These are phyloP conservation scores for Ophiostoma tasmaniense DNA, from an alignment of 2,329 filamentous ascomycete genomes.

Conservation along the genomic window DNA sequence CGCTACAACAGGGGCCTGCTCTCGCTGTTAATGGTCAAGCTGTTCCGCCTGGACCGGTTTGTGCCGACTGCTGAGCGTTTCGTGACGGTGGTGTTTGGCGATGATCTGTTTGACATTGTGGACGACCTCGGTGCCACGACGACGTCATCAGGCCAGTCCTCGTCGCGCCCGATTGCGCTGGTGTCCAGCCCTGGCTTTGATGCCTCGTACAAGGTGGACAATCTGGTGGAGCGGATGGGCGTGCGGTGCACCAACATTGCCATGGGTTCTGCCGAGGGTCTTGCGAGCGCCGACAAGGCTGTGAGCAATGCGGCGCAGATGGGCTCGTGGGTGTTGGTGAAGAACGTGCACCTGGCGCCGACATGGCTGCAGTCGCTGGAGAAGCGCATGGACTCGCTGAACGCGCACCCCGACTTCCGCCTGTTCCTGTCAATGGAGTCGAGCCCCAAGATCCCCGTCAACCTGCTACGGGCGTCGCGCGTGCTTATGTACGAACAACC, in stretches of 20 bases:
- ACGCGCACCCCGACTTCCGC: conserved; percentile 85
- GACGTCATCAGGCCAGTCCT: conserved; percentile 73
- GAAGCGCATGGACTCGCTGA: conserved; percentile 91
- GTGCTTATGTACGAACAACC: conserved; percentile 98
- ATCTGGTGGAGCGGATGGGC: conserved; percentile 73
- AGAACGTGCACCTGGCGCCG: conserved; percentile 95
- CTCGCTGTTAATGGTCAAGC: conserved; percentile 82
- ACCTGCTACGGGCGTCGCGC: conserved; percentile 82
- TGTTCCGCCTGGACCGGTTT: conserved; percentile 92
- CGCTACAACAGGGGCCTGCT: conserved; percentile 67
- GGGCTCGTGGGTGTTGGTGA: conserved; percentile 93
- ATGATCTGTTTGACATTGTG: conserved; percentile 70
- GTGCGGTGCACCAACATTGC: conserved; percentile 92
- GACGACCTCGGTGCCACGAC: conserved; percentile 83
- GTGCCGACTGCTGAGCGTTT: conserved; percentile 91
- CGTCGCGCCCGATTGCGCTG: conserved; percentile 78
- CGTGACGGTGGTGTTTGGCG: conserved; percentile 74
- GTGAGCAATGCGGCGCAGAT: conserved; percentile 85
- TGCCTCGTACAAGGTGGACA: conserved; percentile 98
- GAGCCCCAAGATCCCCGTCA: conserved; percentile 93
- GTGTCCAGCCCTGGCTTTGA: conserved; percentile 96
- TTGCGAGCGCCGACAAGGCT: conserved; percentile 88
- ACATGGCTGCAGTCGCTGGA: conserved; percentile 96
- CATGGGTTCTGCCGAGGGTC: conserved; percentile 95
- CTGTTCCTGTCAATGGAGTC: conserved; percentile 98